phyloP scores from a whole-genome alignment of 495 filamentous ascomycete genomes.

The Usnea hakonensis region DNA sequence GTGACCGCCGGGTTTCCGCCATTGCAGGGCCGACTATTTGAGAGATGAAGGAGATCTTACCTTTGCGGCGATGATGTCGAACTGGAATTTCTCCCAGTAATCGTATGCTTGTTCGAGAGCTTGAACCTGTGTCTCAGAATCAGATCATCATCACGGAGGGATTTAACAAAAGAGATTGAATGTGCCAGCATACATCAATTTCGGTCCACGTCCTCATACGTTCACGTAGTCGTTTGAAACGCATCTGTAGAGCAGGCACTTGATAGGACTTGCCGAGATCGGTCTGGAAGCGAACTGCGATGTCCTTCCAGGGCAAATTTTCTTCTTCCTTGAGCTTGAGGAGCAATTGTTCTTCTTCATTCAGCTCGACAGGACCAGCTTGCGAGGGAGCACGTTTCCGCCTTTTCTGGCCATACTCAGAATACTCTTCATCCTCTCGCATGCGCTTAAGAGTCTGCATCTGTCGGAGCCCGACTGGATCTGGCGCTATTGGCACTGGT shows the following conservation, averaged over 20 bases:
- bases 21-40: neutral
- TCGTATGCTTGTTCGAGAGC: constrained; percentile 41
- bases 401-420: constrained; percentile 24
- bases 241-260: constrained; percentile 67
- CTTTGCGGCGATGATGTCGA: constrained; percentile 44
- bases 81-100: constrained; percentile 45
- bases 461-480: constrained; percentile 26
- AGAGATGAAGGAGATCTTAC: constrained; percentile 25
- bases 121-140: constrained; percentile 33
- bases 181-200: constrained; percentile 47
- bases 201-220: constrained; percentile 59
- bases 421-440: constrained; percentile 26
- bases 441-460: constrained; percentile 27
- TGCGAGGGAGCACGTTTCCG: constrained; percentile 27
- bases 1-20: neutral
- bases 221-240: constrained; percentile 58
- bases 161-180: constrained; percentile 23
- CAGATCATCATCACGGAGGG: constrained; percentile 22
- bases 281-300: constrained; percentile 55
- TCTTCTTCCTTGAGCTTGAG: constrained; percentile 61
- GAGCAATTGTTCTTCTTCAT: constrained; percentile 60
- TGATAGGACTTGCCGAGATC: constrained; percentile 56
- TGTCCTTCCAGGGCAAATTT: constrained; percentile 61
- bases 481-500: constrained; percentile 25
- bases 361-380: constrained; percentile 30